Evolutionary conservation across 2,329 filamentous ascomycete genomes (phyloP).

Genomic region (Penicillium vulpinum): DNA sequence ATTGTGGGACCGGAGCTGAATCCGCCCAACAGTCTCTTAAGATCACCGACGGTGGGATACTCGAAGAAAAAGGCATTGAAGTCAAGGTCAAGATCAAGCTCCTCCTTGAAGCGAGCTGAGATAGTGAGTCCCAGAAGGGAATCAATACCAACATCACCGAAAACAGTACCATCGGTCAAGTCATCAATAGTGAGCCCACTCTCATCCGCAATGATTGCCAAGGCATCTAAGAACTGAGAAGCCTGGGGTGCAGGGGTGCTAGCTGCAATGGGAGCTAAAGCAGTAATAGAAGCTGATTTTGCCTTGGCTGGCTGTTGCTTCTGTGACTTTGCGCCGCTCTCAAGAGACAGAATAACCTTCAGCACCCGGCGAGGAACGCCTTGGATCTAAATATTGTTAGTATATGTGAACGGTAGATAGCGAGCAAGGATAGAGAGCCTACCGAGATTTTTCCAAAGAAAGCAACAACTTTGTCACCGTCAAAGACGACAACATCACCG

Average conservation of each 20-base stretch:
- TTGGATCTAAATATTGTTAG: constrained; percentile 10
- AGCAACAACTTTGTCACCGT: constrained; percentile 20
- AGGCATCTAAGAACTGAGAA: not conserved
- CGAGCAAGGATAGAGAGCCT: not conserved
- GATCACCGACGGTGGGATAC: not conserved
- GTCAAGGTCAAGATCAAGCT: not conserved
- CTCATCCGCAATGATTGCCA: not conserved
- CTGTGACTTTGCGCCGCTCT: not conserved
- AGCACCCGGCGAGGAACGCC: constrained; percentile 23
- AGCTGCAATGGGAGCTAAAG: too few relatives aligned
- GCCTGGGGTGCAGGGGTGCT: too few relatives aligned
- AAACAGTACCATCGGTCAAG: not conserved
- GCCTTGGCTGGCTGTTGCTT: not conserved
- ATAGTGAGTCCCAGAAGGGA: not conserved
- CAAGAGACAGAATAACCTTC: constrained; percentile 15
- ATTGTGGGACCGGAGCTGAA: too few relatives aligned
- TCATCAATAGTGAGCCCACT: not conserved
- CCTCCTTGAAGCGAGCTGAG: not conserved
- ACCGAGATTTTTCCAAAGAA: constrained; percentile 10
- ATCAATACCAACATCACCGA: not conserved
- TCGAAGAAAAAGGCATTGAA: not conserved
- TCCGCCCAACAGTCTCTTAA: not conserved
- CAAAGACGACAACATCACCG: constrained; percentile 9
- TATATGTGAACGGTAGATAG: too few relatives aligned
- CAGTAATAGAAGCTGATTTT: not conserved